Conservation (phyloP, 306 rosid genomes). For the Lathyrus tuberosus region DNA sequence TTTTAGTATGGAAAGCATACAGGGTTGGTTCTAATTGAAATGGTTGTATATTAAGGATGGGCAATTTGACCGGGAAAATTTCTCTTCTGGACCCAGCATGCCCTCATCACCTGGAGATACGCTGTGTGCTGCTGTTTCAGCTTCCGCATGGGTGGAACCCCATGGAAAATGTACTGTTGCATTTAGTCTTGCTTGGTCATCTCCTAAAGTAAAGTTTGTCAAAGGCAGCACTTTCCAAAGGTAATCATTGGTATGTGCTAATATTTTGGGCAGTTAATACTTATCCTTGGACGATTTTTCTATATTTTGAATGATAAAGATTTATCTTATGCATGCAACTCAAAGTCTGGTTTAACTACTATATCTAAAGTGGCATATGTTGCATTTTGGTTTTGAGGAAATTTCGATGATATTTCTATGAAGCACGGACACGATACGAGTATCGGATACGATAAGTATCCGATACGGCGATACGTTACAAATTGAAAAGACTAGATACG, state of each 20-base stretch:
- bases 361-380: constrained; percentile 15
- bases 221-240: constrained; percentile 88
- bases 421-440: too few species aligned
- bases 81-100: constrained; percentile 76
- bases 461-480: too few species aligned
- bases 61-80: constrained; percentile 80
- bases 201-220: constrained; percentile 88
- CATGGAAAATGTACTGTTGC: constrained; percentile 97
- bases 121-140: constrained; percentile 93
- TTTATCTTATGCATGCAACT: constrained; percentile 20
- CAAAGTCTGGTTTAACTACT: constrained; percentile 20
- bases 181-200: constrained; percentile 94
- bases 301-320: constrained; percentile 19
- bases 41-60: constrained; percentile 68
- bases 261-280: constrained; percentile 18
- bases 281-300: constrained; percentile 26
- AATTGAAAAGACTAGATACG: too few species aligned
- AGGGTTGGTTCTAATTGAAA: constrained; percentile 39
- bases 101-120: constrained; percentile 95
- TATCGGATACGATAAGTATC: too few species aligned
- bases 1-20: constrained; percentile 22
- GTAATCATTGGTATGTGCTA: constrained; percentile 48
- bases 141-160: constrained; percentile 98
- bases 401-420: not conserved
- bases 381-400: constrained; percentile 28